Conservation (phyloP, 768 basidiomycete genomes). For the Mrakia gelida region DNA sequence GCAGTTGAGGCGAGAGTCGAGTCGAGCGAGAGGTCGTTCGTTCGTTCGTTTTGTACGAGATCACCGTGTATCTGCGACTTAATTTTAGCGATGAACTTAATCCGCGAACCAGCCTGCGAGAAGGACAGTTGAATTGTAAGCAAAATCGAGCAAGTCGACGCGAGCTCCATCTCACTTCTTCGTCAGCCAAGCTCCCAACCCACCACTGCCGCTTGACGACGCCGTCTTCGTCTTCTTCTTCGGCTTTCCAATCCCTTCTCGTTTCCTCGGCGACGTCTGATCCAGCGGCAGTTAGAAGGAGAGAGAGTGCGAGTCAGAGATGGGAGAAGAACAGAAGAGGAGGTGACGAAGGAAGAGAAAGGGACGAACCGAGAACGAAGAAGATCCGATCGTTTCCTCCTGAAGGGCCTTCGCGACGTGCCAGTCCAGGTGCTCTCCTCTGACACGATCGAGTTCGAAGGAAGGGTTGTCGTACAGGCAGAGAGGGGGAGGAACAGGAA, state of each 20-base stretch:
- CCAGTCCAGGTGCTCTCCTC: slow-evolving; percentile 26
- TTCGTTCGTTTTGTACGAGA: too few relatives aligned
- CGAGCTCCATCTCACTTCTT: slow-evolving; percentile 14
- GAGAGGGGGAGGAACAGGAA: not conserved
- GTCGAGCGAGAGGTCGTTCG: too few relatives aligned
- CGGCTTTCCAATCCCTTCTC: slow-evolving; percentile 3
- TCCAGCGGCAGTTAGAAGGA: not conserved
- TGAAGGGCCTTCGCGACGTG: slow-evolving; percentile 23
- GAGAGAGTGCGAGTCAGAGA: not conserved
- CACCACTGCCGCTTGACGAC: not conserved
- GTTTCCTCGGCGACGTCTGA: not conserved
- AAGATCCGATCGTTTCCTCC: not conserved
- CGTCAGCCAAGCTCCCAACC: not conserved
- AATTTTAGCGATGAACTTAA: too few relatives aligned
- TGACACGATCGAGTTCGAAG: slow-evolving; percentile 10
- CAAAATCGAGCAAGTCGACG: too few relatives aligned
- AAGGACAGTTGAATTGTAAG: too few relatives aligned
- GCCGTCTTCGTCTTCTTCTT: not conserved
- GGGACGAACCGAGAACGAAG: not conserved
- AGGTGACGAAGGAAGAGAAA: not conserved
- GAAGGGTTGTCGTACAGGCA: not conserved
- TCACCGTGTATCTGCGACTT: too few relatives aligned
- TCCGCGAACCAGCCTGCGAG: too few relatives aligned
- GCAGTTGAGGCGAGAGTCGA: too few relatives aligned
- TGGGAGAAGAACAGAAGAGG: not conserved